A percentile compares a stretch with the other conserved stretches of the same genome.
These are phyloP conservation scores for Parachaetomium inaequale DNA, from an alignment of 495 filamentous ascomycete genomes.

Conservation along the genomic window DNA sequence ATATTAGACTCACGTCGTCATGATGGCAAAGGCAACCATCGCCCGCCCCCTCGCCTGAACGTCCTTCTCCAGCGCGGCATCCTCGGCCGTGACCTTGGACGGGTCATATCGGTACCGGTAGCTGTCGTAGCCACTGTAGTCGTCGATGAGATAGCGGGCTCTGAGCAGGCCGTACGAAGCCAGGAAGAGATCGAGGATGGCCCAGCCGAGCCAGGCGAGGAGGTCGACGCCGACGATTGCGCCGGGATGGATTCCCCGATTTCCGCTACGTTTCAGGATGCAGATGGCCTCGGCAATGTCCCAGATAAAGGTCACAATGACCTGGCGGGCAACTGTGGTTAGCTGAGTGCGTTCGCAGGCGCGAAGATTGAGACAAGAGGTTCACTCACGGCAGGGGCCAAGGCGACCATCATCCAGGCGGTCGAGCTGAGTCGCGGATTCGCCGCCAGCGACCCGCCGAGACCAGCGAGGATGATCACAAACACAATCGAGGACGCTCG, in stretches of 20 bases:
- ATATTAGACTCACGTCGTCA: slow-evolving; percentile 2
- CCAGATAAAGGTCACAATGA: slow-evolving; percentile 15
- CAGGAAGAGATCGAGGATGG: not conserved
- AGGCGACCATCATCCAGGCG: not conserved
- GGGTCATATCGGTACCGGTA: not conserved
- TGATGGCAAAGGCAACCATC: not conserved
- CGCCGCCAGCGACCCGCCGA: slow-evolving; percentile 1
- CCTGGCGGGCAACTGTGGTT: not conserved
- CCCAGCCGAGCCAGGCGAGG: slow-evolving; percentile 23
- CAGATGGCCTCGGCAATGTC: slow-evolving; percentile 18
- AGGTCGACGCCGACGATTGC: slow-evolving; percentile 27
- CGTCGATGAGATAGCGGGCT: not conserved
- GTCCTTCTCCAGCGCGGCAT: not conserved
- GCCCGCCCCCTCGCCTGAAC: not conserved
- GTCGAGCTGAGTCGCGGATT: not conserved
- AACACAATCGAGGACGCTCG: not conserved
- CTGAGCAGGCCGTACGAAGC: not conserved
- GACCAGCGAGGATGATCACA: not conserved
- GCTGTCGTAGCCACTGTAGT: not conserved
- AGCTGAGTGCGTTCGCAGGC: not conserved
- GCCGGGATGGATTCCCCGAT: slow-evolving; percentile 26
- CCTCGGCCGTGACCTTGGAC: not conserved
- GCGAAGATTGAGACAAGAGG: not conserved
- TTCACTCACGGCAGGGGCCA: slow-evolving; percentile 3
- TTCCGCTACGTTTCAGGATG: slow-evolving; percentile 15